phyloP scores from a whole-genome alignment of 352 stramenopile species.

The Paralagenidium karlingii region DNA sequence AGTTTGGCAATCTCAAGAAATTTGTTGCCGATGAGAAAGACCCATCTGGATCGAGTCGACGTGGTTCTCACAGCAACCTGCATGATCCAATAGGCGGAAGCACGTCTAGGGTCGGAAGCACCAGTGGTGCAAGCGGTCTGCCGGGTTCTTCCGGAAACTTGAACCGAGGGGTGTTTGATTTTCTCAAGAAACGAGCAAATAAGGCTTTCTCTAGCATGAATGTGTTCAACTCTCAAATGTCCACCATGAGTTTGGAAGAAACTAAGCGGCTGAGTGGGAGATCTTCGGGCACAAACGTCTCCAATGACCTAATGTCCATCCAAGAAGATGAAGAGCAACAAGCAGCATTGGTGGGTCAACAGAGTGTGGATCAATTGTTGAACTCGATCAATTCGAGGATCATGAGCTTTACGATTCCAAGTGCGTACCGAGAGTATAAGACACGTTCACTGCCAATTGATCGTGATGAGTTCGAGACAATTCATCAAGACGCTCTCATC shows the following conservation, averaged over 20 bases:
- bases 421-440: slow-evolving; percentile 31
- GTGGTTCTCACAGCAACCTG: background rate
- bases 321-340: slow-evolving; percentile 21
- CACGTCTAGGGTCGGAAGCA: too few species aligned
- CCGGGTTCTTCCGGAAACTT: slow-evolving; percentile 9
- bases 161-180: slow-evolving; percentile 67
- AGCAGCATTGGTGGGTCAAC: slow-evolving; percentile 6
- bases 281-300: slow-evolving; percentile 4
- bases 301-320: slow-evolving; percentile 18
- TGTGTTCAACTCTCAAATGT: too few species aligned
- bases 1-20: slow-evolving; percentile 65
- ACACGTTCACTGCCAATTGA: slow-evolving; percentile 52
- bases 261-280: too few species aligned
- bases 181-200: slow-evolving; percentile 55
- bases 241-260: too few species aligned
- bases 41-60: slow-evolving; percentile 1
- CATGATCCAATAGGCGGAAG: slow-evolving; percentile 1
- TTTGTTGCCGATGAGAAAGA: background rate
- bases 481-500: slow-evolving; percentile 40
- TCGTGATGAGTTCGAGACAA: slow-evolving; percentile 15
- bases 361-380: slow-evolving; percentile 33
- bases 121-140: background rate
- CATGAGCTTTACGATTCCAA: slow-evolving; percentile 31
- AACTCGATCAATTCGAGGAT: slow-evolving; percentile 31
- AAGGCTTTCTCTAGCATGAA: slow-evolving; percentile 55